These are phyloP conservation scores for Pythium phragmiticola DNA, from an alignment of 352 stramenopile species.

Conservation along the genomic window DNA sequence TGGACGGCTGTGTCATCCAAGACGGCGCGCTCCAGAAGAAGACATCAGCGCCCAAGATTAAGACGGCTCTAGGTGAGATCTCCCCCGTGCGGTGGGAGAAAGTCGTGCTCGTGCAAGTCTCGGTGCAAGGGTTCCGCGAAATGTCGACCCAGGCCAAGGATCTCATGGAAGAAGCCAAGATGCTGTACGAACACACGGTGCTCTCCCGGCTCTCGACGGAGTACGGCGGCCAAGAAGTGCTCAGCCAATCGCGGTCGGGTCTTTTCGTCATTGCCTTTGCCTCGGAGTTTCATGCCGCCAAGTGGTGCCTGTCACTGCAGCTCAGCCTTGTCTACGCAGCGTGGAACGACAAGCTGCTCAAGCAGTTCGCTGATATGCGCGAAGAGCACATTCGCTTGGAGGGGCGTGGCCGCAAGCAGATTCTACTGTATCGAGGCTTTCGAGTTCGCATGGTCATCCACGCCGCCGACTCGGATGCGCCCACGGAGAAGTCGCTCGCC, in stretches of 20 bases:
- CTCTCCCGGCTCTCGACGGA: conserved; percentile 78
- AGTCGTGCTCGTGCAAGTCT: conserved; percentile 83
- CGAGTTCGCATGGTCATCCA: conserved; percentile 88
- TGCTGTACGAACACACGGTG: conserved; percentile 86
- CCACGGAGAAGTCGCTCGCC: conserved; percentile 56
- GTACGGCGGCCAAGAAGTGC: conserved; percentile 79
- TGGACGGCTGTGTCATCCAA: conserved; percentile 13
- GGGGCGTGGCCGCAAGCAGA: conserved; percentile 52
- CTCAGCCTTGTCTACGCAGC: conserved; percentile 82
- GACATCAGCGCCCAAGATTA: conserved; percentile 59
- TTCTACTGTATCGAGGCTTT: conserved; percentile 80
- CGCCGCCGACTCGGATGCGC: conserved; percentile 52
- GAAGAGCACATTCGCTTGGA: conserved; percentile 44
- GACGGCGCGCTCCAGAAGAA: conserved; percentile 43
- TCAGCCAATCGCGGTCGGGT: conserved; percentile 70
- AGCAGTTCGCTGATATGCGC: conserved; percentile 79
- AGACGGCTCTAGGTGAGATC: conserved; percentile 77
- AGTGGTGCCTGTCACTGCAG: conserved; percentile 86
- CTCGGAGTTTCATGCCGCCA: conserved; percentile 84
- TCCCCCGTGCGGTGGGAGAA: conserved; percentile 78
- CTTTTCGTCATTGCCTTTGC: conserved; percentile 85
- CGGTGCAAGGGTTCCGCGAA: conserved; percentile 77
- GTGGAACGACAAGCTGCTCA: conserved; percentile 87
- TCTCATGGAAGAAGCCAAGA: conserved; percentile 84
- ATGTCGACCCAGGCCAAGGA: conserved; percentile 77